phyloP scores from a whole-genome alignment of 1,284 basidiomycete species.

The Cryptococcus sp. region DNA sequence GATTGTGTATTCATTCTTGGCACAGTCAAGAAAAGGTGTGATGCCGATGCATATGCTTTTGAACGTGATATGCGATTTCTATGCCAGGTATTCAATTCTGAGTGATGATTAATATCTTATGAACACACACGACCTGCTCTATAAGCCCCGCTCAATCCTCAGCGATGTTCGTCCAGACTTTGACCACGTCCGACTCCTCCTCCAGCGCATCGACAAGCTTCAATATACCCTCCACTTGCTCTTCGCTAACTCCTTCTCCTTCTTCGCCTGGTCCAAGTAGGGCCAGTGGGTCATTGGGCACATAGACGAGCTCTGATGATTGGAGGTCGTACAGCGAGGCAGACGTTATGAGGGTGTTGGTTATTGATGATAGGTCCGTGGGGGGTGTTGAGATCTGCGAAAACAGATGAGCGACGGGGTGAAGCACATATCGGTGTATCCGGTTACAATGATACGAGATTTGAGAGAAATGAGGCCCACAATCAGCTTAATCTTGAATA shows the following conservation, averaged over 20 bases:
- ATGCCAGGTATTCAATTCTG: too few relatives aligned
- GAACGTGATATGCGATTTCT: too few relatives aligned
- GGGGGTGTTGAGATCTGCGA: constrained; percentile 39
- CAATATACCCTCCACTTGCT: constrained; percentile 34
- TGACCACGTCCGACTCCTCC: constrained; percentile 47
- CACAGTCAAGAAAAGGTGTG: too few relatives aligned
- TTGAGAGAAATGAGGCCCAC: background rate
- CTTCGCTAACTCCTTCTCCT: constrained; percentile 37
- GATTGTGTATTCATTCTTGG: too few relatives aligned
- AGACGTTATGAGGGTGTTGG: constrained; percentile 20
- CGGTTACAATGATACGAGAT: background rate
- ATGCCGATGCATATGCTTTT: too few relatives aligned
- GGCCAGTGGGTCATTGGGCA: constrained; percentile 38
- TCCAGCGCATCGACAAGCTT: constrained; percentile 41
- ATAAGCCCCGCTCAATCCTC: background rate
- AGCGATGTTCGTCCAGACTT: constrained; percentile 51
- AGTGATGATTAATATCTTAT: too few relatives aligned
- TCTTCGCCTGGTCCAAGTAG: constrained; percentile 28
- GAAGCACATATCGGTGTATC: background rate
- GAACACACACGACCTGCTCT: too few relatives aligned
- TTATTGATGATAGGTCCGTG: constrained; percentile 32
- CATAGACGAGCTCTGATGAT: constrained; percentile 40
- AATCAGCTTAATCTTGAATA: too few relatives aligned
- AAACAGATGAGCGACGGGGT: background rate
- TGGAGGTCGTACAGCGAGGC: constrained; percentile 27